Base-by-base conservation (phyloP, 176 grass and related monocot genomes). In the Alloteropsis semialata region DNA sequence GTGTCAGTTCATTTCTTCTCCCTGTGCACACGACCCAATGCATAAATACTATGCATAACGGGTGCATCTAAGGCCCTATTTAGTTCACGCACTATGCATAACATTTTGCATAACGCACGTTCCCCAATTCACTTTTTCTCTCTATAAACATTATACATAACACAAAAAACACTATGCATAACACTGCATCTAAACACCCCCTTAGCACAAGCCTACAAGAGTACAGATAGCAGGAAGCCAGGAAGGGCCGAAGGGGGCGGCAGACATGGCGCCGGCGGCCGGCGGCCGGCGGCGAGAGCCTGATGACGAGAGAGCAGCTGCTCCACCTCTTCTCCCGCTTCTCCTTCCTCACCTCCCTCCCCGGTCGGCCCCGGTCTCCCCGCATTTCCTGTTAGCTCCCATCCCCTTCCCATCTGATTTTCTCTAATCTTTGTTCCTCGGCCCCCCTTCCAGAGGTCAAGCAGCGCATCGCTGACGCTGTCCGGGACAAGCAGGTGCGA, bases 261-360 rank as follows among this genome's bases (percentile, higher is more conserved):
- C 33, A 3, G 71, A 87, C 42, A 61, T 84, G 80, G 67, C 65
- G 8, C 34, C 3, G 34, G 34, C 34, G 34, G 34, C 25, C 55
- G 66, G 28, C 72, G 49, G 24, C 36, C 41, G 75, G 50, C 61
- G 65, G 88, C 77, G 85, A 59, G 64, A 45, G 62, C 62, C 93
- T 91, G 86, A 48, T 97, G 79, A 89, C 84, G n/a, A 87, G 84
- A 65, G 86, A 89, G 25, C 80, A 93, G 60, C 81, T 97, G 19
- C 86, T 97, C 58, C 61, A 87, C 80, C 94, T 93, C 60, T 93
- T 97, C 86, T 46, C 86, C 21, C 86, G 94, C 68, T 97, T 97
- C 77, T 90, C 80, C 56, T 89, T 74, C 81, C 73, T 93, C 61
- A 86, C 80, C 53, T 93, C 91, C 58, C 91, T 87, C 65, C 94